phyloP scores from a whole-genome alignment of 2,329 filamentous ascomycete species.

The Gnomoniopsis sp. region DNA sequence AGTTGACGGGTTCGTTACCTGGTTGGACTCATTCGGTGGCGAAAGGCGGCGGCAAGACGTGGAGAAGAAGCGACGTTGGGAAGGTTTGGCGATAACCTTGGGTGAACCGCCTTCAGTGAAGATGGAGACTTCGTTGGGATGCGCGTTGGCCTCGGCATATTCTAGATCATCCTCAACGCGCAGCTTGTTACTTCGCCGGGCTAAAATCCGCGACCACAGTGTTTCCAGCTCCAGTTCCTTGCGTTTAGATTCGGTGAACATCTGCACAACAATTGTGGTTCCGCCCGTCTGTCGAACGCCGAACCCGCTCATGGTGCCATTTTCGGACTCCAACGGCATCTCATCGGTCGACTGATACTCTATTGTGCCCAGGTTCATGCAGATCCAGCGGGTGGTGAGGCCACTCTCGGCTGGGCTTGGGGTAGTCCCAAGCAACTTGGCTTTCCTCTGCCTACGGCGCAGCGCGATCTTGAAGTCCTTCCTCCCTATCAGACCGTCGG shows the following conservation, averaged over 20 bases:
- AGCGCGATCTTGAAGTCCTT: constrained; percentile 90
- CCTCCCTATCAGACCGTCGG: constrained; percentile 83
- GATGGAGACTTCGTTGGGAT: constrained; percentile 9
- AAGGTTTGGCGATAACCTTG: constrained; percentile 11
- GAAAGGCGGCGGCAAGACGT: constrained; percentile 17
- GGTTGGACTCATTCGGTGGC: constrained; percentile 1
- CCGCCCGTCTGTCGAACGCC: constrained; percentile 52
- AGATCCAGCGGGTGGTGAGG: constrained; percentile 92
- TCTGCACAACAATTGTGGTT: constrained; percentile 54
- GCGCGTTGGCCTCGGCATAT: constrained; percentile 20
- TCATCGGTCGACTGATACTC: constrained; percentile 50
- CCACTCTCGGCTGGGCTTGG: constrained; percentile 75
- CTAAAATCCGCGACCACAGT: constrained; percentile 46
- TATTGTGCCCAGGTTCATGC: constrained; percentile 78
- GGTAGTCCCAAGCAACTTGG: constrained; percentile 73
- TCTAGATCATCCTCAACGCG: constrained; percentile 17
- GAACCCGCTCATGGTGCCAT: constrained; percentile 72
- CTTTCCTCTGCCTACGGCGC: constrained; percentile 73
- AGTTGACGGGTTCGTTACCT: constrained; percentile 16
- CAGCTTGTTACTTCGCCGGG: constrained; percentile 5
- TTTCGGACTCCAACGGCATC: constrained; percentile 38
- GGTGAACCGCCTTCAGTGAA: constrained; percentile 14
- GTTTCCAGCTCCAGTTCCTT: constrained; percentile 50
- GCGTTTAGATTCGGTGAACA: constrained; percentile 53
- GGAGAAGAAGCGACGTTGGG: constrained; percentile 21